A percentile compares a stretch with the other conserved stretches of the same genome.
phyloP scores from a whole-genome alignment of 176 grass and related monocot species.

The Poa annua region DNA sequence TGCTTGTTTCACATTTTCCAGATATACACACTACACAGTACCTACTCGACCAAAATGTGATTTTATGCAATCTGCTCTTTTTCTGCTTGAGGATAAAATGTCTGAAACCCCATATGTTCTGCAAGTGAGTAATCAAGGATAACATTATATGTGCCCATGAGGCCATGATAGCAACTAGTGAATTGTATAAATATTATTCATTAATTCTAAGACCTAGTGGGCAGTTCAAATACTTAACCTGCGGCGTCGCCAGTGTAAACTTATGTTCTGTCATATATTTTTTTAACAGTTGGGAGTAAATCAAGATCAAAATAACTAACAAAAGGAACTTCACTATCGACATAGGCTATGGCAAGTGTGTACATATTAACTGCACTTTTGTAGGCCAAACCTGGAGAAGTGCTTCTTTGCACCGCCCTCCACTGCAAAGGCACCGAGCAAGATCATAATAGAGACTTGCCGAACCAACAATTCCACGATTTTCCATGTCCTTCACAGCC shows the following conservation, averaged over 20 bases:
- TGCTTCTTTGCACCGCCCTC: conserved; percentile 83
- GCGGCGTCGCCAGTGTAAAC: not conserved
- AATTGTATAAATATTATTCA: not conserved
- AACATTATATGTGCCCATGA: not conserved
- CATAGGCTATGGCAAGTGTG: conserved; percentile 28
- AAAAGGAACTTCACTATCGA: conserved; percentile 2
- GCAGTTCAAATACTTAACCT: conserved; percentile 31
- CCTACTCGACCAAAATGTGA: conserved; percentile 36
- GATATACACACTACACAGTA: not conserved
- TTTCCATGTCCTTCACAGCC: conserved; percentile 96
- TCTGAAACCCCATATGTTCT: conserved; percentile 27
- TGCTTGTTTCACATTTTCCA: conserved; percentile 12
- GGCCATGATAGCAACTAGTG: conserved; percentile 15
- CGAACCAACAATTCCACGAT: conserved; percentile 82
- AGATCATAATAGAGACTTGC: conserved; percentile 98
- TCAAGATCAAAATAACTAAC: conserved; percentile 22
- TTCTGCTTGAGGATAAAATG: not conserved
- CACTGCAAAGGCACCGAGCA: conserved; percentile 93
- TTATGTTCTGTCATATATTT: conserved; percentile 4
- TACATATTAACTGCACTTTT: conserved; percentile 33
- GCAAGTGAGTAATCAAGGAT: not conserved
- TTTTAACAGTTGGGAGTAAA: not conserved
- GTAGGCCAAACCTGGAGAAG: conserved; percentile 72
- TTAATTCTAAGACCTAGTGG: conserved; percentile 17
- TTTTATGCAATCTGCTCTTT: not conserved